Evolutionary conservation across 2,329 filamentous ascomycete genomes (phyloP).

Genomic region (Ascochyta clinopodiicola): DNA sequence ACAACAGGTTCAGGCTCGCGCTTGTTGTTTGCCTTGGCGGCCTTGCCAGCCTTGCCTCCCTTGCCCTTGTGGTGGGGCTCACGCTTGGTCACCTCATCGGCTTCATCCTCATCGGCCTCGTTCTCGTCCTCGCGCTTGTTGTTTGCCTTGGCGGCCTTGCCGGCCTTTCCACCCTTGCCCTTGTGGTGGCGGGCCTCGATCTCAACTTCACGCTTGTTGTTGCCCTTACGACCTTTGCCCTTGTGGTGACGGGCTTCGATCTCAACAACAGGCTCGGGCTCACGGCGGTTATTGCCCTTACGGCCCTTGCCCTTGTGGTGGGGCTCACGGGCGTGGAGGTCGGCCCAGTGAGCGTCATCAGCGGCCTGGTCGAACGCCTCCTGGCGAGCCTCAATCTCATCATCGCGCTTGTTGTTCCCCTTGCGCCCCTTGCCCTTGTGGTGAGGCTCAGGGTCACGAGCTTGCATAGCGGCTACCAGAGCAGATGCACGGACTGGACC

Average conservation of each 20-base stretch:
- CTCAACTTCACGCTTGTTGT: constrained; percentile 6
- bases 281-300: constrained; percentile 8
- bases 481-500: constrained; percentile 27
- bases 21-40: constrained; percentile 6
- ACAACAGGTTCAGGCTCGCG: constrained; percentile 3
- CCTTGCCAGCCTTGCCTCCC: constrained; percentile 5
- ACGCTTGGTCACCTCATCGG: constrained; percentile 5
- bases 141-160: too few relatives aligned
- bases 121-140: background rate
- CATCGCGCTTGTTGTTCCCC: constrained; percentile 11
- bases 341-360: constrained; percentile 6
- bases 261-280: background rate
- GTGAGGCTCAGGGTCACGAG: constrained; percentile 22
- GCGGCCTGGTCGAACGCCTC: too few relatives aligned
- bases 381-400: background rate
- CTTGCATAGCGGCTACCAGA: constrained; percentile 31
- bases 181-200: constrained; percentile 15
- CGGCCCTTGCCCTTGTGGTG: constrained; percentile 12
- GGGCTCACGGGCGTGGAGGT: constrained; percentile 1
- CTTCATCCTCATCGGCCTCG: background rate
- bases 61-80: constrained; percentile 31
- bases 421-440: constrained; percentile 22
- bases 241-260: constrained; percentile 10
- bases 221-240: constrained; percentile 14
- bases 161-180: constrained; percentile 5